Evolutionary conservation across 2,329 filamentous ascomycete genomes (phyloP), one percentile per base, ranked within the genome.

Genomic region (Phialophora macrospora): DNA sequence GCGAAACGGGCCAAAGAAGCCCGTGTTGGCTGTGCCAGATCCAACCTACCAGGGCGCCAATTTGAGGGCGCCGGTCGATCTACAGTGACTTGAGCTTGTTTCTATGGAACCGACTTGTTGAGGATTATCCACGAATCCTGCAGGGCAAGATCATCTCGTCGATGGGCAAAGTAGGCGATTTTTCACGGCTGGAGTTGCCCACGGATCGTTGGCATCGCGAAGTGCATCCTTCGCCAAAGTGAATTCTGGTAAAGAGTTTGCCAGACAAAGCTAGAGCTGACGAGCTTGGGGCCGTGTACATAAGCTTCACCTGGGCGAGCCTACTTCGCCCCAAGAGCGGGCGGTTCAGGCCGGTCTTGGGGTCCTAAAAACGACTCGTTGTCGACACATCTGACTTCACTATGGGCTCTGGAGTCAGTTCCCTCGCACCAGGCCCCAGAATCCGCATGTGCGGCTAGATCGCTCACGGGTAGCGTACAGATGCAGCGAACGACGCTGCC

Each of bases 181-280:
- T 51, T 32, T 20, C 30, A 46, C 58, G 58, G 46, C 26, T 44
- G 28, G 30, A 52, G 26, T 24, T 41, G 49, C 58, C 48, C 30
- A 22, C 48, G 22, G 58, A 52, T 60, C 48, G 22, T 17, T 20
- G 51, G 20, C 12, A 52, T 48, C 30, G 20, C 22, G 46, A 52
- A 51, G 26, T 5, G 58, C 58, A 30, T 52, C 46, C 30, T 54
- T 54, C 20, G 32, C 20, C 22, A 7, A 3, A 49, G 22, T 7
- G 17, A 38, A 38, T 7, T 26, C n/a, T 49, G n/a, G 38, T 26
- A 46, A 41, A 4, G 22, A 38, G 22, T 48, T 3, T 34, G 26
- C 59, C 59, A 9, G 34, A 62, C 44, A 7, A 62, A 48, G 59
- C 26, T 55, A 48, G 51, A 55, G 59, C 59, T 62, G 59, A 62